A percentile compares a stretch with the other conserved stretches of the same genome.
phyloP scores from a whole-genome alignment of 345 rosid species.

The Carallia brachiata region DNA sequence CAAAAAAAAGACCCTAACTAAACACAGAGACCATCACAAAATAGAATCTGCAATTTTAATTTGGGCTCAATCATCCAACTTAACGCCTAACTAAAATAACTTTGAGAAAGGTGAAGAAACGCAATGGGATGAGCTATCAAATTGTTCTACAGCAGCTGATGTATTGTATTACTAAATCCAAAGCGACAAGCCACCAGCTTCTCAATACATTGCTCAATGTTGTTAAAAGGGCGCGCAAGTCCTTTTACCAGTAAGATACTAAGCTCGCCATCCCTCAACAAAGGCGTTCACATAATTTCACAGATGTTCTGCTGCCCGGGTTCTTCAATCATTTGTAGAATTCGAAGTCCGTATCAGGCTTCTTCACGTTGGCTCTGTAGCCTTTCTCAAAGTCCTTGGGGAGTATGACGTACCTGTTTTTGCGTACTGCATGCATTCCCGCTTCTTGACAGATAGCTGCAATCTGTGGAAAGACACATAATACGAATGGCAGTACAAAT shows the following conservation, averaged over 20 bases:
- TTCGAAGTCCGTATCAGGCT: slow-evolving; percentile 97
- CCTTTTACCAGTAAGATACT: too few species aligned
- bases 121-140: not conserved
- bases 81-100: not conserved
- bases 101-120: not conserved
- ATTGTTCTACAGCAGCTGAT: not conserved
- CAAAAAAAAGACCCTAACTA: too few species aligned
- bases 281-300: too few species aligned
- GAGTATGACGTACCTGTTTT: slow-evolving; percentile 92
- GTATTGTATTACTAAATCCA: not conserved
- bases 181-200: not conserved
- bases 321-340: slow-evolving; percentile 66
- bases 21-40: not conserved
- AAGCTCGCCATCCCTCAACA: too few species aligned
- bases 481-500: not conserved
- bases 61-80: not conserved
- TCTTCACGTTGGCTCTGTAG: slow-evolving; percentile 95
- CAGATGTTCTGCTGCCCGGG: too few species aligned
- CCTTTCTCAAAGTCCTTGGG: slow-evolving; percentile 99
- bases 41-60: not conserved
- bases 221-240: too few species aligned
- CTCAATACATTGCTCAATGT: not conserved
- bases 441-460: slow-evolving; percentile 99
- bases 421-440: slow-evolving; percentile 98
- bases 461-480: slow-evolving; percentile 47